These are phyloP conservation scores for Pulveroboletus sp. DNA, from an alignment of 768 basidiomycete species.

Conservation along the genomic window DNA sequence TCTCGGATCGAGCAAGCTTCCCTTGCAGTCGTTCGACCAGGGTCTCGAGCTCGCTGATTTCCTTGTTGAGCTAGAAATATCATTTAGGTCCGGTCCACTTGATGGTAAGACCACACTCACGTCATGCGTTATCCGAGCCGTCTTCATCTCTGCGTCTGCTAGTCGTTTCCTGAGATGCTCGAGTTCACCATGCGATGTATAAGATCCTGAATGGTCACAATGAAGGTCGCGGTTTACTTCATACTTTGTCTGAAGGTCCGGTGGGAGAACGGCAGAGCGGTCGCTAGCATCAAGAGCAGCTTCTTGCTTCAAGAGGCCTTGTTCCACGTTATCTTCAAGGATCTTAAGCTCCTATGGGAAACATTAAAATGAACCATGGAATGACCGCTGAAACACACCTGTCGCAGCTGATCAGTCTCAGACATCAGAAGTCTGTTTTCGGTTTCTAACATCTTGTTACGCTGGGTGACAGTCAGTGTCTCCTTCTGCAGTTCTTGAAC, in stretches of 20 bases:
- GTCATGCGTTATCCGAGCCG: slow-evolving; percentile 62
- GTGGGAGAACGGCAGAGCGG: slow-evolving; percentile 9
- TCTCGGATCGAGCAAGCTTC: slow-evolving; percentile 57
- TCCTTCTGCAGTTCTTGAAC: slow-evolving; percentile 87
- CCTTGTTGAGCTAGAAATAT: slow-evolving; percentile 74
- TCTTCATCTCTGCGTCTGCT: slow-evolving; percentile 71
- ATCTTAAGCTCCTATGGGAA: slow-evolving; percentile 60
- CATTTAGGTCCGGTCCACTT: not conserved
- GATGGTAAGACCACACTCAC: slow-evolving; percentile 37
- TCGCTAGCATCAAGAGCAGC: slow-evolving; percentile 31
- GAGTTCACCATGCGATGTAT: slow-evolving; percentile 47
- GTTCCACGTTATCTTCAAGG: slow-evolving; percentile 73
- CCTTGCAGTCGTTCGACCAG: slow-evolving; percentile 74
- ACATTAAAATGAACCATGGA: not conserved
- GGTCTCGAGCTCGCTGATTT: slow-evolving; percentile 88
- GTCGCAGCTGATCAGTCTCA: slow-evolving; percentile 59
- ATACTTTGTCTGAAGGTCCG: slow-evolving; percentile 43
- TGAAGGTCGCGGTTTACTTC: slow-evolving; percentile 42
- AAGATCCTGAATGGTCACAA: not conserved
- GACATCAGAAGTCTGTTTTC: slow-evolving; percentile 69
- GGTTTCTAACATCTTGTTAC: slow-evolving; percentile 66
- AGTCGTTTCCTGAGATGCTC: slow-evolving; percentile 70
- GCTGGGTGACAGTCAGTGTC: slow-evolving; percentile 55
- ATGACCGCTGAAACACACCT: slow-evolving; percentile 39
- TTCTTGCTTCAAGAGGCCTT: slow-evolving; percentile 51